Base-by-base conservation (phyloP, 2,329 filamentous ascomycete species). In the Acephala macrosclerotiorum region DNA sequence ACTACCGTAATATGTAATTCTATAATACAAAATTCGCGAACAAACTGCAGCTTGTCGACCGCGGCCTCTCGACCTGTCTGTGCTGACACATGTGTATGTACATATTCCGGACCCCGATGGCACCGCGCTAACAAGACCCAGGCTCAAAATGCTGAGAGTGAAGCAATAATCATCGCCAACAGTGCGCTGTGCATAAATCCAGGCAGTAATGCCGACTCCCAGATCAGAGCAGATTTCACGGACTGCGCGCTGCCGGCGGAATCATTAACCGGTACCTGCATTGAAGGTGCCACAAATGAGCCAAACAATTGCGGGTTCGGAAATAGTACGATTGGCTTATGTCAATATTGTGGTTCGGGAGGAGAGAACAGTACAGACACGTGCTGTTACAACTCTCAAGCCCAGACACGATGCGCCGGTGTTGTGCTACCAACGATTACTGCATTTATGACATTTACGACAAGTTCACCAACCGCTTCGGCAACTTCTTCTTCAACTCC, bases 311-410 rank as follows among this genome's bases (percentile, higher is more conserved):
- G 96, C 78, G 96, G 96, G 56, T 99, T 91, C 77, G 87, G 85
- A 47, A 85, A 87, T 69, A 90, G 87, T 77, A 88, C 85, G 8
- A 77, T 89, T 63, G 94, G 94, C 2, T 84, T 99, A 40, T 99
- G 96, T 81, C 88, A 90, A 4, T 97, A 96, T 78, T 99, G 96
- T 78, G 85, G 87, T 49, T 84, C 89, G 7, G 95, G 92, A 73
- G 94, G 94, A 33, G 87, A 90, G 68, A 98, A 98, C 79, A 91
- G 93, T 11, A 98, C 95, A 59, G 95, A 98, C 77, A 96, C 94
- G 3, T 99, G 96, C 82, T 99, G 96, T 79, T 90, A 94, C 75
- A 93, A 89, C 73, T 89, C 94, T 5, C 84, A 93, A 68, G 89
- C 91, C n/a, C 86, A 92, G 65, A 80, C 81, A 29, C 87, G 89